Evolutionary conservation across 75 land plant species (phyloP).

Genomic region (Pinus albicaulis): DNA sequence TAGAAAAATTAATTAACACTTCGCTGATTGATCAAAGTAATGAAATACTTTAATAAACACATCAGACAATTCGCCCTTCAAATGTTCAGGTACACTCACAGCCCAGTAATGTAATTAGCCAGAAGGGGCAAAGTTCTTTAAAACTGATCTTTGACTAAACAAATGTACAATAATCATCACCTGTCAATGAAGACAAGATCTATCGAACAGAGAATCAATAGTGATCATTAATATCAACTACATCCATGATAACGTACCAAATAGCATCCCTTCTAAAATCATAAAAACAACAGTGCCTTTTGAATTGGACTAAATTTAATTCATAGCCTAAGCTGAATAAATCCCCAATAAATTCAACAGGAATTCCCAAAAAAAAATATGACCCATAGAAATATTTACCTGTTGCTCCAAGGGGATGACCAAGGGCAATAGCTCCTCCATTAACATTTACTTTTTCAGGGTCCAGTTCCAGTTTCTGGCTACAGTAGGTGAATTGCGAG

Average conservation of each 20-base stretch:
- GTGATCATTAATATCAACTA: too few relatives aligned
- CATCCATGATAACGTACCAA: neutral
- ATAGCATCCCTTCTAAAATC: neutral
- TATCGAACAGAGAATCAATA: too few relatives aligned
- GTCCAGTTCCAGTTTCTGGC: slow-evolving; percentile 70
- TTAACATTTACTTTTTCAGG: slow-evolving; percentile 85
- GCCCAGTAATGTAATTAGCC: neutral
- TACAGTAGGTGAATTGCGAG: slow-evolving; percentile 83
- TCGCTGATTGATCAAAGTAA: too few relatives aligned
- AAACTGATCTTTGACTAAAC: neutral
- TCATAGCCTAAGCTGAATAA: neutral
- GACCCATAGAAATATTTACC: slow-evolving; percentile 22
- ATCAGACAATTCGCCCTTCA: neutral
- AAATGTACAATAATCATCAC: neutral
- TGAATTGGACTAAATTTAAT: neutral
- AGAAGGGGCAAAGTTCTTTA: neutral
- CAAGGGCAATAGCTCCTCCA: slow-evolving; percentile 94
- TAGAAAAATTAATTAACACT: too few relatives aligned
- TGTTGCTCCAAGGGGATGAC: slow-evolving; percentile 93
- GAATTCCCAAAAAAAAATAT: neutral
- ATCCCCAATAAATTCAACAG: neutral
- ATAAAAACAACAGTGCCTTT: neutral
- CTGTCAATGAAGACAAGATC: neutral
- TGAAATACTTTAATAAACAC: too few relatives aligned
- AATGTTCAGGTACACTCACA: neutral